A percentile compares a stretch with the other conserved stretches of the same genome.
Evolutionary conservation across 1,284 basidiomycete genomes (phyloP).

Genomic region (Sanghuangporus weigelae): DNA sequence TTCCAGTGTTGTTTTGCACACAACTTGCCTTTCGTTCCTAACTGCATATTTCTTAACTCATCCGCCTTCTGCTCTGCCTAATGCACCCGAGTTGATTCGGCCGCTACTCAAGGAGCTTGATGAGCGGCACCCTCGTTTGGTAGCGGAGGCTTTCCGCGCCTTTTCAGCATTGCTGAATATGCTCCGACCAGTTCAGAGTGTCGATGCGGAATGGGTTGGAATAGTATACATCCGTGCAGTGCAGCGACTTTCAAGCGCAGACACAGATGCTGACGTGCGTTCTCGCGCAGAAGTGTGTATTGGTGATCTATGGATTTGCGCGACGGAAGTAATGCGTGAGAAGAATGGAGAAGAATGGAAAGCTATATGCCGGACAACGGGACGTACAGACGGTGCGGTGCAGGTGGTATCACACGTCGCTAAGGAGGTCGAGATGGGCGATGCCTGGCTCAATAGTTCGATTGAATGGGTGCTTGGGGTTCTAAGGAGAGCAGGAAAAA

Average conservation of each 20-base stretch:
- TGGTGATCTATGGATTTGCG: constrained; percentile 82
- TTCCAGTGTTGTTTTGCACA: constrained; percentile 69
- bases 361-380: constrained; percentile 72
- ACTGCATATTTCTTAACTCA: constrained; percentile 82
- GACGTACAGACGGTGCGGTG: constrained; percentile 68
- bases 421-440: constrained; percentile 57
- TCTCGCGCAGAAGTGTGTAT: constrained; percentile 78
- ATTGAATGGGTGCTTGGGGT: constrained; percentile 76
- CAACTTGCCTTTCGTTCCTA: constrained; percentile 82
- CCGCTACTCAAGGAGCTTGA: constrained; percentile 33
- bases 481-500: constrained; percentile 74
- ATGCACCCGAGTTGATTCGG: constrained; percentile 57
- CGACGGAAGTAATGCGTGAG: constrained; percentile 62
- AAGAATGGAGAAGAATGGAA: constrained; percentile 75
- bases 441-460: constrained; percentile 76
- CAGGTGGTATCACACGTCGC: constrained; percentile 71
- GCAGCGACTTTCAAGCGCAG: constrained; percentile 65
- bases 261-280: constrained; percentile 90
- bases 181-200: constrained; percentile 53
- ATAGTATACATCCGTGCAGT: constrained; percentile 73
- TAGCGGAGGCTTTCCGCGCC: constrained; percentile 79
- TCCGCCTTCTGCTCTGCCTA: constrained; percentile 57
- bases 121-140: constrained; percentile 72
- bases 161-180: constrained; percentile 68
- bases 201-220: constrained; percentile 50